phyloP scores from a whole-genome alignment of 495 filamentous ascomycete species.

The Collariella sp. region DNA sequence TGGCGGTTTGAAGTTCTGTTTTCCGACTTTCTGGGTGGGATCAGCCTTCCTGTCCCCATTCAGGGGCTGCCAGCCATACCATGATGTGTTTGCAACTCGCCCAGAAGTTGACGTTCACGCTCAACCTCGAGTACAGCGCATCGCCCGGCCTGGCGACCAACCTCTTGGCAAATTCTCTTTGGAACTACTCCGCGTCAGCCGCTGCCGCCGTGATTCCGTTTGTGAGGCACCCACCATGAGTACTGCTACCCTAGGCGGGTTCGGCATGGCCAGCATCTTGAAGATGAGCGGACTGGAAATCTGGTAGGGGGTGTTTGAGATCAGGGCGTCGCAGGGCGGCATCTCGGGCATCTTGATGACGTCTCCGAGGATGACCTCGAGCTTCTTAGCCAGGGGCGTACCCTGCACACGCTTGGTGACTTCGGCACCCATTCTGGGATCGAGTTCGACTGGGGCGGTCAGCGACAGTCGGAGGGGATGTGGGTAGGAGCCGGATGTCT shows the following conservation, averaged over 20 bases:
- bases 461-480: background rate
- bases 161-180: constrained; percentile 30
- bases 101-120: constrained; percentile 93
- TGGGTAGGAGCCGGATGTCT: background rate
- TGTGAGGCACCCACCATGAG: constrained; percentile 61
- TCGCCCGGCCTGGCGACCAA: constrained; percentile 41
- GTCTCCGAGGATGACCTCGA: constrained; percentile 83
- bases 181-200: constrained; percentile 19
- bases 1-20: constrained; percentile 91
- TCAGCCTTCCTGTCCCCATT: background rate
- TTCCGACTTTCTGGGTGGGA: constrained; percentile 59
- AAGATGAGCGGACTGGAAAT: constrained; percentile 88
- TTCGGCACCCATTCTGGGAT: constrained; percentile 94
- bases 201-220: background rate
- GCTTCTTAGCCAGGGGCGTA: constrained; percentile 64
- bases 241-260: constrained; percentile 65
- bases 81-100: constrained; percentile 78
- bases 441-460: constrained; percentile 60
- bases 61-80: constrained; percentile 9
- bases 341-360: constrained; percentile 78
- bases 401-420: constrained; percentile 90
- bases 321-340: constrained; percentile 83
- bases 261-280: constrained; percentile 70
- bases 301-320: constrained; percentile 89
- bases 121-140: constrained; percentile 75